These are phyloP conservation scores for Calonectria naviculata DNA, from an alignment of 2,329 filamentous ascomycete genomes.

Conservation along the genomic window DNA sequence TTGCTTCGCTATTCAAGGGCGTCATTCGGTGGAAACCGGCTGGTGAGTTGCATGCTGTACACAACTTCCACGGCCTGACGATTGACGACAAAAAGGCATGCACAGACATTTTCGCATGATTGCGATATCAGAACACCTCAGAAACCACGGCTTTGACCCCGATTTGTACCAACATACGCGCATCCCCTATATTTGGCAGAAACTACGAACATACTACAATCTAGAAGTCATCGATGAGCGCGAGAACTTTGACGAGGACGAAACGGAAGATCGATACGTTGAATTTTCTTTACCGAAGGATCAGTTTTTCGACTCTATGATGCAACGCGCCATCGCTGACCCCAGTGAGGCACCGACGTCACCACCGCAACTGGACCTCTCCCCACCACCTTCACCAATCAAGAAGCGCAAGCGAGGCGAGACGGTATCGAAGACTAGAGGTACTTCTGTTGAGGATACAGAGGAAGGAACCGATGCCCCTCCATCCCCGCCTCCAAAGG, in stretches of 20 bases:
- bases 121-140: conserved; percentile 82
- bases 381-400: conserved; percentile 44
- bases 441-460: conserved; percentile 60
- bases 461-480: conserved; percentile 56
- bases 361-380: conserved; percentile 57
- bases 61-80: conserved; percentile 1
- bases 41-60: conserved; percentile 59
- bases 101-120: conserved; percentile 96
- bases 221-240: conserved; percentile 87
- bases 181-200: conserved; percentile 92
- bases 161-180: conserved; percentile 81
- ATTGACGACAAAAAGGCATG: conserved; percentile 68
- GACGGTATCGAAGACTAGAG: conserved; percentile 50
- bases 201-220: conserved; percentile 86
- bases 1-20: conserved; percentile 91
- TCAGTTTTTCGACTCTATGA: conserved; percentile 59
- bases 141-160: conserved; percentile 82
- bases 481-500: conserved; percentile 47
- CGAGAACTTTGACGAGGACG: conserved; percentile 74
- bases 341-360: conserved; percentile 60
- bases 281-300: conserved; percentile 71
- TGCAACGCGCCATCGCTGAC: conserved; percentile 56
- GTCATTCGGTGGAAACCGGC: conserved; percentile 98
- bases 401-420: conserved; percentile 60
- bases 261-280: conserved; percentile 69